These are phyloP conservation scores for Penicillium capsulatum DNA, from an alignment of 2,329 filamentous ascomycete genomes.

Conservation along the genomic window DNA sequence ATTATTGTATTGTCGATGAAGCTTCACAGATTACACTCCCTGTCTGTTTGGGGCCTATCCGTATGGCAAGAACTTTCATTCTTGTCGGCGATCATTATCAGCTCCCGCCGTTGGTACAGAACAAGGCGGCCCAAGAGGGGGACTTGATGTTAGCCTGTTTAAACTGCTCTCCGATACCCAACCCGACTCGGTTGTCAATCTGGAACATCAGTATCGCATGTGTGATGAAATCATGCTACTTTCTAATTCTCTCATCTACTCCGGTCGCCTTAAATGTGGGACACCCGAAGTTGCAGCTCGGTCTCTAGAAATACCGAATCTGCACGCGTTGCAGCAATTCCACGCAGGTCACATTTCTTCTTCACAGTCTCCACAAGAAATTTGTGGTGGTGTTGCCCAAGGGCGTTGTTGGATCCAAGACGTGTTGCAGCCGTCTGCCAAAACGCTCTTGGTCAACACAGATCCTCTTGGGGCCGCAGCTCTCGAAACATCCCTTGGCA, in stretches of 20 bases:
- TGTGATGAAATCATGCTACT: slow-evolving; percentile 94
- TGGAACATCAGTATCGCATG: slow-evolving; percentile 98
- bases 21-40: slow-evolving; percentile 96
- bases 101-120: slow-evolving; percentile 87
- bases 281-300: slow-evolving; percentile 68
- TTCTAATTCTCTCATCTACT: slow-evolving; percentile 89
- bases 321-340: slow-evolving; percentile 56
- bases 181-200: slow-evolving; percentile 78
- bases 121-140: slow-evolving; percentile 82
- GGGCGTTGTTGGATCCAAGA: slow-evolving; percentile 70
- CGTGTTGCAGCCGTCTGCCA: slow-evolving; percentile 63
- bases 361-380: slow-evolving; percentile 30
- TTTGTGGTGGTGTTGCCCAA: slow-evolving; percentile 53
- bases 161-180: slow-evolving; percentile 87
- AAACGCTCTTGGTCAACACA: slow-evolving; percentile 86
- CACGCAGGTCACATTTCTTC: slow-evolving; percentile 44
- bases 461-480: slow-evolving; percentile 64
- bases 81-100: slow-evolving; percentile 97
- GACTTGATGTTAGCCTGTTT: slow-evolving; percentile 89
- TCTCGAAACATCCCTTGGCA: slow-evolving; percentile 53
- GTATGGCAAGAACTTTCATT: slow-evolving; percentile 88
- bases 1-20: slow-evolving; percentile 98
- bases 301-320: slow-evolving; percentile 64
- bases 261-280: slow-evolving; percentile 85
- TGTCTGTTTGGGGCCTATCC: slow-evolving; percentile 88